Percentiles rank a stretch among this genome's conserved stretches.
Conservation (phyloP, 2,329 filamentous ascomycete genomes). For the Taxawa tesnikishii region DNA sequence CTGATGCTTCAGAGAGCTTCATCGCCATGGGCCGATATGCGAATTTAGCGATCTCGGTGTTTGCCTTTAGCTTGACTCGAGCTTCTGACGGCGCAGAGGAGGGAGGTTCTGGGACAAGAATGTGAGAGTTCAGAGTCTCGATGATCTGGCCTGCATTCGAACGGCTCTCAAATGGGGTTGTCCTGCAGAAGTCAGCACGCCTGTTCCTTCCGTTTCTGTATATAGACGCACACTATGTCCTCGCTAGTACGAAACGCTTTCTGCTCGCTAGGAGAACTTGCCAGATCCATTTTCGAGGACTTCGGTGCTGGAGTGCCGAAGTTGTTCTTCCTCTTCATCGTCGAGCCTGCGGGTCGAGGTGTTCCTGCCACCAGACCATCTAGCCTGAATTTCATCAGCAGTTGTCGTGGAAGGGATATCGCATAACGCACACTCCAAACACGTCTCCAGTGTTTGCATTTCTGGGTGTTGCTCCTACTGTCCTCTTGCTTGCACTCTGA, state of each 20-base stretch:
- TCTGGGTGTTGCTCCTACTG: slow-evolving; percentile 44
- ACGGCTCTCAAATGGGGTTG: slow-evolving; percentile 62
- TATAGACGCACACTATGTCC: too few relatives aligned
- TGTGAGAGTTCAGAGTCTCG: slow-evolving; percentile 69
- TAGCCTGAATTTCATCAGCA: slow-evolving; percentile 20
- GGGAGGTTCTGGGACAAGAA: slow-evolving; percentile 44
- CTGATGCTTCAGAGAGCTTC: slow-evolving; percentile 85
- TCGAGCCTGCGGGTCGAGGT: slow-evolving; percentile 28
- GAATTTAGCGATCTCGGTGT: slow-evolving; percentile 82
- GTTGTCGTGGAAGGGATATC: background rate
- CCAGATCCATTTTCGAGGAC: slow-evolving; percentile 29
- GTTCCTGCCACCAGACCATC: slow-evolving; percentile 34
- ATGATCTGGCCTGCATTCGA: slow-evolving; percentile 68
- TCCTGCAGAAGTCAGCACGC: too few relatives aligned
- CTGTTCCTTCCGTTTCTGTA: too few relatives aligned
- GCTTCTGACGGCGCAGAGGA: slow-evolving; percentile 61
- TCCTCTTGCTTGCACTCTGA: slow-evolving; percentile 47
- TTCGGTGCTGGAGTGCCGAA: slow-evolving; percentile 38
- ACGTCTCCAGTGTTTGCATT: slow-evolving; percentile 46
- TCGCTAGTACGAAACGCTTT: too few relatives aligned
- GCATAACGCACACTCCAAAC: slow-evolving; percentile 58
- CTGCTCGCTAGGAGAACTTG: slow-evolving; percentile 37
- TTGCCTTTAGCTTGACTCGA: slow-evolving; percentile 72
- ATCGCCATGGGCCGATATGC: slow-evolving; percentile 87
- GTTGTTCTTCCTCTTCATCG: slow-evolving; percentile 41